Evolutionary conservation across 2,329 filamentous ascomycete genomes (phyloP), one percentile per base, ranked within the genome.

Genomic region (Fusarium sublunatum): DNA sequence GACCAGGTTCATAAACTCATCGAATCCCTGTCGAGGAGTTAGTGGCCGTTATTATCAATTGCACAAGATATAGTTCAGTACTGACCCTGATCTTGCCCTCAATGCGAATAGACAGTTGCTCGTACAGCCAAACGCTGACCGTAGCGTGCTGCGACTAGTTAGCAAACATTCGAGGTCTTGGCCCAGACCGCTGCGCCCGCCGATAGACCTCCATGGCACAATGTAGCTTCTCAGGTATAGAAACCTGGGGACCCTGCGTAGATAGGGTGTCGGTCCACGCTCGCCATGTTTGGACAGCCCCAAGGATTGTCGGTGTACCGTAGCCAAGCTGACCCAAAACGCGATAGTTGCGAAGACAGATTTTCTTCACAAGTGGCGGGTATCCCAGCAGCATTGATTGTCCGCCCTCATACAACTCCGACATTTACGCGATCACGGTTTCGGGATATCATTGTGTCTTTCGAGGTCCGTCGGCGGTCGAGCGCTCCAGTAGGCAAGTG

Each of bases 1-100:
- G 35, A 98, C 95, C 45, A 99, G 83, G 81, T 99, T 99, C 93
- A 99, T 97, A 81, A 98, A 99, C 78, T 99, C 95, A 76, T 99
- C 95, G 69, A 99, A 99, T 12, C 95, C 93, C 93, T 97, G 7
- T 4, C n/a, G 2, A 36, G 32, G 4, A 22, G 39, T 54, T 38
- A 69, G 57, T 15, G 35, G 6, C 12, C 40, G 22, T 24, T n/a
- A 35, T 19, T n/a, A 6, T 34, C 7, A n/a, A n/a, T 7, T 22
- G 13, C 22, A 15, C 25, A 28, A 24, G 26, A 32, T 36, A 13
- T 8, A 12, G 5, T 5, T 26, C n/a, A 29, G n/a, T 38, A 78
- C 88, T 64, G 77, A 96, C 94, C 73, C 95, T 87, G 68, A 99
- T 97, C 81, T 94, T 97, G 62, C 95, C 95, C 80, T 98, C 93